A percentile compares a stretch with the other conserved stretches of the same genome.
These are phyloP conservation scores for Raphanus raphanistrum DNA, from an alignment of 345 rosid species.

Conservation along the genomic window DNA sequence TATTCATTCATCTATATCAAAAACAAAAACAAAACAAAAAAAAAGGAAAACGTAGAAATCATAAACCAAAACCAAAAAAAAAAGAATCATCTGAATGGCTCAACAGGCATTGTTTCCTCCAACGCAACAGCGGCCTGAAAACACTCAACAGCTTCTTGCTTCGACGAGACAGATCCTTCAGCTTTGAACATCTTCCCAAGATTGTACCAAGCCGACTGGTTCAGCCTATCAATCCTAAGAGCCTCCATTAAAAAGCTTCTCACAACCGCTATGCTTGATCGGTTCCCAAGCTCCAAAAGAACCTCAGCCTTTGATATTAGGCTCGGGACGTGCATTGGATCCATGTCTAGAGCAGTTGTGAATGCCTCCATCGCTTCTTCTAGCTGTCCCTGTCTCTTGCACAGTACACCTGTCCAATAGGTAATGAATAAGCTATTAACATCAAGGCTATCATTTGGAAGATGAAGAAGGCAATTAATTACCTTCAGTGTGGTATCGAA, in stretches of 20 bases:
- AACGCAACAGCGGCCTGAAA: conserved; percentile 62
- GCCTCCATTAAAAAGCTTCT: conserved; percentile 76
- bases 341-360: conserved; percentile 53
- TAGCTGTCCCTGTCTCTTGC: conserved; percentile 50
- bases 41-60: neutral
- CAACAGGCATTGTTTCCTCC: conserved; percentile 71
- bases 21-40: neutral
- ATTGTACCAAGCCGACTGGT: conserved; percentile 71
- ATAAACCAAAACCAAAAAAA: neutral
- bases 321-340: conserved; percentile 66
- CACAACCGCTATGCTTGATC: conserved; percentile 40
- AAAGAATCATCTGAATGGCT: conserved; percentile 64
- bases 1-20: conserved; percentile 5
- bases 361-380: conserved; percentile 65
- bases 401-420: conserved; percentile 46
- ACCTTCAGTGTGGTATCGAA: conserved; percentile 62
- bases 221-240: conserved; percentile 56
- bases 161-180: conserved; percentile 47
- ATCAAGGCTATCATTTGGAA: neutral
- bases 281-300: conserved; percentile 43
- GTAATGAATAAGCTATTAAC: conserved; percentile 10
- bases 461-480: neutral
- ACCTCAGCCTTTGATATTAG: conserved; percentile 62
- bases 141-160: conserved; percentile 60
- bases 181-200: conserved; percentile 59